Evolutionary conservation across 345 rosid species (phyloP).

Genomic region (Populus davidiana): DNA sequence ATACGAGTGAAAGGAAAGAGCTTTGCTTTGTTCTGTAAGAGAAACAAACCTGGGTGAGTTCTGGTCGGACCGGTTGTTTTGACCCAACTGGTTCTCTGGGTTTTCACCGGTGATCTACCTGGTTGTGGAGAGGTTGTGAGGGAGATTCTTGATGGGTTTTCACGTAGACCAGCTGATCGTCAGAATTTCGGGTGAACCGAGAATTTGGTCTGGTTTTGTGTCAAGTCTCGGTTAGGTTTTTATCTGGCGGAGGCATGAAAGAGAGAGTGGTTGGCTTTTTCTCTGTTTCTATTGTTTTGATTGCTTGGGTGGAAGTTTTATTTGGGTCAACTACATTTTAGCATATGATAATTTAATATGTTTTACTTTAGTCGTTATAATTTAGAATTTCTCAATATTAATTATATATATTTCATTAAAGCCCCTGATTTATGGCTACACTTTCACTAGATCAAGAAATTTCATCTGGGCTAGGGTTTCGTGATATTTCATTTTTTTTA

Average conservation of each 20-base stretch:
- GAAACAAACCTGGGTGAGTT: not conserved
- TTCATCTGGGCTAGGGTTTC: too few species aligned
- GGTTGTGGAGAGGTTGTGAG: not conserved
- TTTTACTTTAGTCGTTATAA: not conserved
- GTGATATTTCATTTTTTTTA: too few species aligned
- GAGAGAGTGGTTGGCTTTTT: not conserved
- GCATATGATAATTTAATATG: not conserved
- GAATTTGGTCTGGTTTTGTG: slow-evolving; percentile 7
- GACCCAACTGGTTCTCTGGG: slow-evolving; percentile 4
- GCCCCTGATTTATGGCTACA: not conserved
- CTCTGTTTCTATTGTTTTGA: not conserved
- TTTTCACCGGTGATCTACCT: slow-evolving; percentile 7
- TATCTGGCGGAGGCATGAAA: not conserved
- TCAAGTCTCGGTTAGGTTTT: slow-evolving; percentile 4
- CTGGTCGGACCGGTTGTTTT: slow-evolving; percentile 12
- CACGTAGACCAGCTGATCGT: not conserved
- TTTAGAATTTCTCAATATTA: not conserved
- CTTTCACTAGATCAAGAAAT: too few species aligned
- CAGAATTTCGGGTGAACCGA: slow-evolving; percentile 11
- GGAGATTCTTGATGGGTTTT: not conserved
- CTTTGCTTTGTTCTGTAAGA: not conserved
- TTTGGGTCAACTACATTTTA: not conserved
- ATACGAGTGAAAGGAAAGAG: not conserved
- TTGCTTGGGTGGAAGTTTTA: not conserved
- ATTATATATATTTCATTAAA: not conserved